Evolutionary conservation across 257 asterid species (phyloP), one percentile per base, ranked within the genome.

Genomic region (Scutellaria baicalensis): DNA sequence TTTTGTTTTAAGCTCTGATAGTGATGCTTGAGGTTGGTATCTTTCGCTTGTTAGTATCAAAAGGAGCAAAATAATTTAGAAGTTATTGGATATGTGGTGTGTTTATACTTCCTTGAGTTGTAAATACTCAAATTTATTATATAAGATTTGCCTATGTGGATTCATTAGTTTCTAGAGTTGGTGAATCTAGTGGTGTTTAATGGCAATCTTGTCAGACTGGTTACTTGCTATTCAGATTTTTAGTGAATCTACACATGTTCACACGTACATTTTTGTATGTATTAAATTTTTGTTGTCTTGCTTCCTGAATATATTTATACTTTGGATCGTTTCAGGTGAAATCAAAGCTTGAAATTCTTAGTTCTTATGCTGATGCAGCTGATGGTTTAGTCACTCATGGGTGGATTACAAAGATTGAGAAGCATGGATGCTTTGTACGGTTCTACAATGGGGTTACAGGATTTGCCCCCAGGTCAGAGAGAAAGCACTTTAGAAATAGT

Each of bases 401-500:
- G 75, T 94, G 99, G 99, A 94, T 94, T 69, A 88, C 96, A 39
- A 94, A 89, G 80, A 89, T 89, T 57, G 99, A 94, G 77, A 83
- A 80, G 40, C 96, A 89, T 78, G 99, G 99, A 76, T 94, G 99
- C 80, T 94, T 94, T 80, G 97, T 94, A 78, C 95, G 94, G 72
- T 94, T 94, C 69, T 94, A 89, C 86, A 94, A 94, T 69, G 99
- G 99, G 50, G 96, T 91, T 55, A 96, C 88, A 78, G 99, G 97
- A 79, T 87, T 91, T 84, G 93, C 89, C 35, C 87, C 97, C 36
- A 86, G 99, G 99, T 91, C 70, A 49, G 86, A 62, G 49, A 60
- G 64, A 60, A 18, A 51, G 67, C 59, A 35, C 18, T 44, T 48
- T 13, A 16, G 58, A 36, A 59, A 36, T 33, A 20, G 9, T 70